Conservation (phyloP, 495 filamentous ascomycete species). For the Podospora sp. region DNA sequence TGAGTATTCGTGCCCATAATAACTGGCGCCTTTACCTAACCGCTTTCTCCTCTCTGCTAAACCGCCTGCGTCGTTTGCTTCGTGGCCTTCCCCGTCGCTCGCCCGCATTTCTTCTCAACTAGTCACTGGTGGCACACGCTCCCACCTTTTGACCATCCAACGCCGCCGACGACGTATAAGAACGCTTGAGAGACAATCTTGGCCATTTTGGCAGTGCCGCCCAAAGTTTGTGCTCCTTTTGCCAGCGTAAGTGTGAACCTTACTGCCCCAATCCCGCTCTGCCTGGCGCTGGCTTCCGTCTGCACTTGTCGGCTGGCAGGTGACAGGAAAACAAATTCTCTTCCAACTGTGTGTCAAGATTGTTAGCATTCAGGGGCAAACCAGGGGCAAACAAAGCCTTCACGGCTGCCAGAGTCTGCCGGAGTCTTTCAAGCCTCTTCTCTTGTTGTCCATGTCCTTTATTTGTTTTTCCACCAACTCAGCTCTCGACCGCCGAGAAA, state of each 20-base stretch:
- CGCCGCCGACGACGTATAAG: background rate
- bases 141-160: background rate
- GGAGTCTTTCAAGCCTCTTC: background rate
- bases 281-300: background rate
- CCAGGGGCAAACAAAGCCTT: background rate
- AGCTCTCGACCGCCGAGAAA: constrained; percentile 17
- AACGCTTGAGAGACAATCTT: background rate
- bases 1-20: background rate
- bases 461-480: constrained; percentile 2
- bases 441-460: background rate
- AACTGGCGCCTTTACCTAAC: background rate
- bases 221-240: constrained; percentile 6
- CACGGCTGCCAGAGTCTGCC: background rate
- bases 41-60: background rate
- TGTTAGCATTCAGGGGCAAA: background rate
- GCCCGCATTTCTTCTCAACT: background rate
- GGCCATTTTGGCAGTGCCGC: background rate
- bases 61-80: background rate
- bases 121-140: background rate
- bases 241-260: constrained; percentile 29
- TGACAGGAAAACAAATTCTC: background rate
- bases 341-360: background rate
- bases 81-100: background rate
- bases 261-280: constrained; percentile 10
- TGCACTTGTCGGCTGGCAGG: background rate